Percentiles rank a stretch among this genome's conserved stretches.
Evolutionary conservation across 495 filamentous ascomycete genomes (phyloP).

Genomic region (Aspergillus panamensis): DNA sequence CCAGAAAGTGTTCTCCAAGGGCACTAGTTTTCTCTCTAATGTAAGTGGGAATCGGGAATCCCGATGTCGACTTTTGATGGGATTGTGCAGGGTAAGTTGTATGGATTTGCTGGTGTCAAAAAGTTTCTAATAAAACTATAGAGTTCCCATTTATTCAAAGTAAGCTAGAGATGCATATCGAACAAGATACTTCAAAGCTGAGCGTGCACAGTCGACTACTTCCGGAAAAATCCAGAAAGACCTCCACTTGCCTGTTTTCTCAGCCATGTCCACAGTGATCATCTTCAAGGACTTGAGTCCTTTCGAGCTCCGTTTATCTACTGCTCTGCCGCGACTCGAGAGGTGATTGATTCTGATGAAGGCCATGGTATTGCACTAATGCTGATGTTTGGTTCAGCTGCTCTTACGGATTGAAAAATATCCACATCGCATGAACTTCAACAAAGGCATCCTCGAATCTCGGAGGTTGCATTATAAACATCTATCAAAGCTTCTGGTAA

Average conservation of each 20-base stretch:
- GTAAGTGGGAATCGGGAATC: background rate
- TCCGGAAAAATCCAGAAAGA: constrained; percentile 54
- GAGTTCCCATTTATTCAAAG: constrained; percentile 43
- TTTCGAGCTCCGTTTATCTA: constrained; percentile 78
- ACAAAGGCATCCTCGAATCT: constrained; percentile 70
- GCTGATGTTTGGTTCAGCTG: constrained; percentile 33
- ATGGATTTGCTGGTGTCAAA: constrained; percentile 2
- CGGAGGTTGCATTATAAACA: constrained; percentile 68
- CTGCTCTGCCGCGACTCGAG: constrained; percentile 79
- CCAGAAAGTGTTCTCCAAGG: background rate
- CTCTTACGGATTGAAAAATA: constrained; percentile 72
- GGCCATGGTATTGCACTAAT: background rate
- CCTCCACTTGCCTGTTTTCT: constrained; percentile 83
- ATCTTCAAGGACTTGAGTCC: constrained; percentile 78
- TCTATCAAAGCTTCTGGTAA: constrained; percentile 62
- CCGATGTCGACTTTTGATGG: constrained; percentile 81
- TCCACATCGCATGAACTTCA: constrained; percentile 74
- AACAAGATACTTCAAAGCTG: background rate
- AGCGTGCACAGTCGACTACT: constrained; percentile 68
- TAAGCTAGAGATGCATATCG: constrained; percentile 12
- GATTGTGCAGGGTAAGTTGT: constrained; percentile 51
- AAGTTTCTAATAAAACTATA: constrained; percentile 21
- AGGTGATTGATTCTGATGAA: constrained; percentile 42
- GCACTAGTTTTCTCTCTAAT: background rate
- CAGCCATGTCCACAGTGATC: constrained; percentile 91